Base-by-base conservation (phyloP, 2,329 filamentous ascomycete species). In the Xylariaceae sp. region DNA sequence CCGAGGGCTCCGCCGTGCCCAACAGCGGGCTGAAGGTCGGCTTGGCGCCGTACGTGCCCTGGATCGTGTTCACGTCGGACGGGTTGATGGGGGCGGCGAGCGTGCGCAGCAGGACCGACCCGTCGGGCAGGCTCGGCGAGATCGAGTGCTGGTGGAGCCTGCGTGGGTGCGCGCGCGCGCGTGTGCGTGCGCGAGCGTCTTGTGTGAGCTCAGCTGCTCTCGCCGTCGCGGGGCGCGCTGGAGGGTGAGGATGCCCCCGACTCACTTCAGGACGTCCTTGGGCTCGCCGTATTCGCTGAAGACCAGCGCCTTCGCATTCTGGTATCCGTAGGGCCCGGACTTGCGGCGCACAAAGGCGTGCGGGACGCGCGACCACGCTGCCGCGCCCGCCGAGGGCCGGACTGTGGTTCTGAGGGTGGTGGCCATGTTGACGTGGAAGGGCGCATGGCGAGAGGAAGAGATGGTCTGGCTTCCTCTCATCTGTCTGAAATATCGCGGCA, bases 51-150 rank as follows among this genome's bases (percentile, higher is more conserved):
- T 98, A 98, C 4, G 90, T 88, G 45, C 92, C 92, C 67, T 98
- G 92, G 52, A 98, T 85, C 52, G 90, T 90, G 68, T 98, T 98
- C 60, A 98, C 85, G 64, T 98, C 92, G 53, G 92, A 89, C 16
- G 92, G 92, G 65, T 98, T 98, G 60, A 98, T 86, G 37, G 92
- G 87, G 1, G 88, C 79, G 19, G 89, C 85, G 50, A 98, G 84
- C 50, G 92, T 81, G 58, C 87, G 86, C 39, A 98, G 68, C 35
- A 90, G 88, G 47, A 93, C 63, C 29, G 71, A 64, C 30, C 60
- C 61, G 21, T 67, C 57, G 30, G 84, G 81, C 43, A 88, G 74
- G 3, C 76, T 72, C 3, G 85, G 83, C 4, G 81, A 81, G 54
- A 90, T 86, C 46, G 82, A 86, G 64, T 89, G 78, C 1, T 65